phyloP scores from a whole-genome alignment of 495 filamentous ascomycete genomes.

The Daldinia caldariorum region DNA sequence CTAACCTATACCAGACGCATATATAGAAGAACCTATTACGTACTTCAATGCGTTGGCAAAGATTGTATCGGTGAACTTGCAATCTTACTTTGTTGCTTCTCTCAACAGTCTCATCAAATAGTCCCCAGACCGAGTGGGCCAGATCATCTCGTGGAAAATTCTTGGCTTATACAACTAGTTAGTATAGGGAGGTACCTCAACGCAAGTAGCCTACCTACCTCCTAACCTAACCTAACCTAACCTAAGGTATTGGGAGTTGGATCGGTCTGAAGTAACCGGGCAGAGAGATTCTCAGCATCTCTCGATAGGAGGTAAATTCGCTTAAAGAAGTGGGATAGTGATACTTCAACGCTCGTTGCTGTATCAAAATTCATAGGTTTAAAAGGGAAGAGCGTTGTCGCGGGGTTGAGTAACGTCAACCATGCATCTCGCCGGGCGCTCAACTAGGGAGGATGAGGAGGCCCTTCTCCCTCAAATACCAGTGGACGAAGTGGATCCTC shows the following conservation, averaged over 20 bases:
- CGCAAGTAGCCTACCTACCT: slow-evolving; percentile 1
- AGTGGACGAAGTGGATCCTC: slow-evolving; percentile 15
- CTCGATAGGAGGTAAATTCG: slow-evolving; percentile 8
- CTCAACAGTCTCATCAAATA: slow-evolving; percentile 5
- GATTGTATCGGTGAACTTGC: not conserved
- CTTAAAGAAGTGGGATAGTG: slow-evolving; percentile 31
- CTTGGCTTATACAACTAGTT: slow-evolving; percentile 10
- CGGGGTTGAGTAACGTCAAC: slow-evolving; percentile 26
- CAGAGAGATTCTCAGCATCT: slow-evolving; percentile 6
- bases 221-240: no score
- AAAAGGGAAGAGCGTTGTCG: not conserved
- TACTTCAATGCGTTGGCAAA: not conserved
- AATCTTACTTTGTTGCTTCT: not conserved
- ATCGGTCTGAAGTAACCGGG: slow-evolving; percentile 12
- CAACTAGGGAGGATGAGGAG: slow-evolving; percentile 41
- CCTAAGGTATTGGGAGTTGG: not conserved
- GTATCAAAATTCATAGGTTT: slow-evolving; percentile 14
- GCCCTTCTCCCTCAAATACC: slow-evolving; percentile 36
- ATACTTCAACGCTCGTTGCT: slow-evolving; percentile 13
- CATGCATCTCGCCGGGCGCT: slow-evolving; percentile 35
- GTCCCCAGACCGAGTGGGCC: not conserved
- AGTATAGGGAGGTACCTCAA: not conserved
- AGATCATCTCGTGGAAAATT: not conserved
- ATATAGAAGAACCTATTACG: not conserved
- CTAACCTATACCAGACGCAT: not conserved